Evolutionary conservation across 2,329 filamentous ascomycete genomes (phyloP).

Genomic region (Pseudocercospora pini-densiflorae): DNA sequence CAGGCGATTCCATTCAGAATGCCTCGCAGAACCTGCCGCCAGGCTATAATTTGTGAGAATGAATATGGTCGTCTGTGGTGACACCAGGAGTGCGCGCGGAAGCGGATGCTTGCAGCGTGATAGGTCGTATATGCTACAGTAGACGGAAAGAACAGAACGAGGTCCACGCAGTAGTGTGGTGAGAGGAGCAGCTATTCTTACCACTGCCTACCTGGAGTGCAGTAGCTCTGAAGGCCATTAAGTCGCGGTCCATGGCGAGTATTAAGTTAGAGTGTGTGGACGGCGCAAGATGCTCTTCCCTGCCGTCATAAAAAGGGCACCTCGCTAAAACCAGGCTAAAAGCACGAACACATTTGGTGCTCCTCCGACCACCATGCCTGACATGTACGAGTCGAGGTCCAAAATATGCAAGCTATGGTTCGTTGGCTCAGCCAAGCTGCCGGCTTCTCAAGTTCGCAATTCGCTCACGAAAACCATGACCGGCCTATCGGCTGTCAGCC

Average conservation of each 20-base stretch:
- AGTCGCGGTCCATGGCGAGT: slow-evolving; percentile 26
- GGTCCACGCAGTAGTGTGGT: neutral
- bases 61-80: slow-evolving; percentile 11
- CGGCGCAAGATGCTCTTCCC: slow-evolving; percentile 21
- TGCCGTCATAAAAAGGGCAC: slow-evolving; percentile 17
- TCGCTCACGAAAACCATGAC: neutral
- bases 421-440: slow-evolving; percentile 9
- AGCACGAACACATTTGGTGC: slow-evolving; percentile 14
- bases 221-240: slow-evolving; percentile 28
- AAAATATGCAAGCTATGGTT: neutral
- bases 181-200: slow-evolving; percentile 14
- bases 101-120: slow-evolving; percentile 24
- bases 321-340: slow-evolving; percentile 17
- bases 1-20: slow-evolving; percentile 22
- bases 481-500: slow-evolving; percentile 2
- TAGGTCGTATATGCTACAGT: slow-evolving; percentile 13
- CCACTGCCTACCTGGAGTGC: slow-evolving; percentile 20
- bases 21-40: slow-evolving; percentile 15
- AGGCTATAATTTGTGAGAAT: neutral
- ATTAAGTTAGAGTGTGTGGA: slow-evolving; percentile 29
- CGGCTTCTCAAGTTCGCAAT: neutral
- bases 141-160: slow-evolving; percentile 8
- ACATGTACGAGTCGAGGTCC: neutral
- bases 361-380: slow-evolving; percentile 10
- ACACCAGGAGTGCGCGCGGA: slow-evolving; percentile 21